Base-by-base conservation (phyloP, 805 yeast species). In the Sugiyamaella qingdaonensis region DNA sequence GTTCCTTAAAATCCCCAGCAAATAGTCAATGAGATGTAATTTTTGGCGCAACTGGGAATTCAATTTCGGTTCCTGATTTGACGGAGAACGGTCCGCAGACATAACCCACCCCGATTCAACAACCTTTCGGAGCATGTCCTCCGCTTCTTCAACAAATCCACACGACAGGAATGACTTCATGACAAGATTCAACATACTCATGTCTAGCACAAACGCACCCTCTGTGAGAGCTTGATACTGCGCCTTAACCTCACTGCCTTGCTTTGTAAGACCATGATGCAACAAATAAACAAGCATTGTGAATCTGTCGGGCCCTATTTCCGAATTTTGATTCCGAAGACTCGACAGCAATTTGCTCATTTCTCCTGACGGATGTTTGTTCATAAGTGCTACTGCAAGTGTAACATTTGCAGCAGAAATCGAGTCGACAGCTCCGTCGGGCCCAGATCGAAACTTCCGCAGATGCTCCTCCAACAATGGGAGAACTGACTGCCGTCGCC, bases 271-370 rank as follows among this genome's bases (percentile, higher is more conserved):
- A 18, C 63, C 61, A 32, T 58, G 48, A 46, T 55, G 53, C 9
- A 55, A 33, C 53, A 70, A 49, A 37, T 59, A 46, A 3, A 60
- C 48, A 37, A 60, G 57, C 45, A 61, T 60, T 1, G 75, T 69
- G 44, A 59, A 57, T 37, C 75, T 53, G 55, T 72, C 72, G 24
- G 66, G 43, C 19, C 43, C 19, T 14, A 39, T 16, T 14, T 13
- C 43, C 2, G 24, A 61, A 11, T 46, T 33, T n/a, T 66, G 3
- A 37, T 8, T 46, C 45, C 46, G 57, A 33, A 10, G 27, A 43
- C 2, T 49, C 47, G 57, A 60, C 8, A 39, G 19, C 13, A 39
- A 16, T 21, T 16, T 39, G 4, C 43, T 21, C 14, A 39, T 39
- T 19, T 39, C 43, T 16, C 43, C 43, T 21, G 13, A 10, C 13